These are phyloP conservation scores for Cephaloascus albidus DNA, from an alignment of 805 yeast genomes.

Conservation along the genomic window DNA sequence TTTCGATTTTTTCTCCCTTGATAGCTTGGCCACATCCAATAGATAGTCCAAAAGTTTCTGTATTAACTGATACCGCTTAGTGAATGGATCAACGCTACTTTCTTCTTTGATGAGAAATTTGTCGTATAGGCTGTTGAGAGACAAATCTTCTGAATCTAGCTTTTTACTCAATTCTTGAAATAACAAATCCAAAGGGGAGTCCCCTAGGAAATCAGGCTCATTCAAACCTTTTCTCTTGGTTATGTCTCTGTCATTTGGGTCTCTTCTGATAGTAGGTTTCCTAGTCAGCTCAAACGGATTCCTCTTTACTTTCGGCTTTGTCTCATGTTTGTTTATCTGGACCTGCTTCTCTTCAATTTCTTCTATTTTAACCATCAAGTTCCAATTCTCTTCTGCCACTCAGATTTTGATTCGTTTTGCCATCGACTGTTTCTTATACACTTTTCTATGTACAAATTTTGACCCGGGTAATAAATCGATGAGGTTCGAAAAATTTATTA, in stretches of 20 bases:
- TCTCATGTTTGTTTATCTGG: too few species aligned
- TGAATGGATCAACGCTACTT: neutral
- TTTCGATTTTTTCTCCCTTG: conserved; percentile 14
- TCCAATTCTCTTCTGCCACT: too few species aligned
- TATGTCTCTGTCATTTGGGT: neutral
- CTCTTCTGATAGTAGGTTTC: neutral
- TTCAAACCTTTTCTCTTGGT: neutral
- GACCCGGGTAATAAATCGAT: too few species aligned
- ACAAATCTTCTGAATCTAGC: neutral
- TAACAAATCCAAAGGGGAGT: neutral
- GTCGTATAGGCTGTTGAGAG: neutral
- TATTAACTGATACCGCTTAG: conserved; percentile 9
- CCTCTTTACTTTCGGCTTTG: too few species aligned
- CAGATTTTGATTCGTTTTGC: too few species aligned
- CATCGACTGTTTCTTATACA: too few species aligned
- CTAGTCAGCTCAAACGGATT: neutral
- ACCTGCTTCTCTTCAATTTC: neutral
- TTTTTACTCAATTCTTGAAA: neutral
- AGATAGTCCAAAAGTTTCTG: conserved; percentile 25
- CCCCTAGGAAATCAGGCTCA: neutral
- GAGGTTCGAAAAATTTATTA: too few species aligned
- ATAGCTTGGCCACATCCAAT: conserved; percentile 25
- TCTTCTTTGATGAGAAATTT: neutral
- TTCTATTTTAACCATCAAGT: neutral
- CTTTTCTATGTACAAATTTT: too few species aligned